phyloP scores from a whole-genome alignment of 1,139 yeast genomes.

The Groenewaldozyma auringiensis region DNA sequence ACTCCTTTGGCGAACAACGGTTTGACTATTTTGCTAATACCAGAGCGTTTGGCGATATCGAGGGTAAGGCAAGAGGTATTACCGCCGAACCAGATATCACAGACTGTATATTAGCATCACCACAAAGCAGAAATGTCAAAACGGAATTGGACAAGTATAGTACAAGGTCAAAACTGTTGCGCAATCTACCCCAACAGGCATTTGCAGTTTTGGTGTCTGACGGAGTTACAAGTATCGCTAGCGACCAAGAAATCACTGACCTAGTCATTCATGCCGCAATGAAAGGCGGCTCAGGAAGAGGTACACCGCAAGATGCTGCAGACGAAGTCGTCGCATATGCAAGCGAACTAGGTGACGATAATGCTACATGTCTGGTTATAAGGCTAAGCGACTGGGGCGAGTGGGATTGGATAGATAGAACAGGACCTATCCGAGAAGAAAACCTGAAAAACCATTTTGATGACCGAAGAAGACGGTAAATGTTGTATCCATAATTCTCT shows the following conservation, averaged over 20 bases:
- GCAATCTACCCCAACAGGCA: slow-evolving; percentile 7
- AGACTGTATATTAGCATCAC: slow-evolving; percentile 51
- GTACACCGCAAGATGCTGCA: slow-evolving; percentile 82
- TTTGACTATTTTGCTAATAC: slow-evolving; percentile 84
- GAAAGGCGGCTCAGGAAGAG: slow-evolving; percentile 56
- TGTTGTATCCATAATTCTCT: too few species aligned
- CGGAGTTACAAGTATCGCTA: slow-evolving; percentile 72
- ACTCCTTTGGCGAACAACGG: slow-evolving; percentile 89
- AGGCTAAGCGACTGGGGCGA: slow-evolving; percentile 87
- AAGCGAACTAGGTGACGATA: slow-evolving; percentile 85
- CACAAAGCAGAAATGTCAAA: slow-evolving; percentile 30
- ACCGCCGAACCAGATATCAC: slow-evolving; percentile 86
- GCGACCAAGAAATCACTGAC: slow-evolving; percentile 91
- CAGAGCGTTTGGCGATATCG: slow-evolving; percentile 82
- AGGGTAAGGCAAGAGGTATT: slow-evolving; percentile 75
- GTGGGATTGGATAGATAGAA: slow-evolving; percentile 68
- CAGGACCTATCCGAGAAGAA: slow-evolving; percentile 73
- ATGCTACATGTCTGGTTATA: slow-evolving; percentile 81
- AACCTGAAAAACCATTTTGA: slow-evolving; percentile 39
- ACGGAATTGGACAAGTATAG: slow-evolving; percentile 12
- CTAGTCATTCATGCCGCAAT: slow-evolving; percentile 66
- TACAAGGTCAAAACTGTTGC: slow-evolving; percentile 2
- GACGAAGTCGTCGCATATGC: slow-evolving; percentile 77
- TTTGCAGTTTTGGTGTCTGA: slow-evolving; percentile 64
- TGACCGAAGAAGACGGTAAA: slow-evolving; percentile 4